A percentile compares a stretch with the other conserved stretches of the same genome.
phyloP scores from a whole-genome alignment of 257 asterid genomes.

The Phtheirospermum japonicum region DNA sequence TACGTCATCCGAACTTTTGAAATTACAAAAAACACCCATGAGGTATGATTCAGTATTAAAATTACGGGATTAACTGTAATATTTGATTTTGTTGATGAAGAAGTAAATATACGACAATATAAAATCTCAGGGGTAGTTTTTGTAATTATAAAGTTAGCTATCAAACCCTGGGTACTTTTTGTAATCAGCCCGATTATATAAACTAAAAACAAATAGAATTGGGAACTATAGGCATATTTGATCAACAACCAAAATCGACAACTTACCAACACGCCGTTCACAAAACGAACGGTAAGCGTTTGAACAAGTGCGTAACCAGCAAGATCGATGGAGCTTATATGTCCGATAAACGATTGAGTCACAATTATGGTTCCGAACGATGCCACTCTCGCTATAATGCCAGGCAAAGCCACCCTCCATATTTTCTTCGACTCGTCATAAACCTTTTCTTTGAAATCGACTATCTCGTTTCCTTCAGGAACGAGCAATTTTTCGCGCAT shows the following conservation, averaged over 20 bases:
- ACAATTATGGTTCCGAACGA: constrained; percentile 61
- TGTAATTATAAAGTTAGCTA: too few species aligned
- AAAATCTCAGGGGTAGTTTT: too few species aligned
- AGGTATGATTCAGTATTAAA: too few species aligned
- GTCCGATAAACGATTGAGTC: constrained; percentile 74
- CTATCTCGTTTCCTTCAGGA: constrained; percentile 34
- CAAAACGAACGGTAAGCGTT: constrained; percentile 63
- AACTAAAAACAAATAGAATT: too few species aligned
- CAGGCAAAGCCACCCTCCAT: constrained; percentile 74
- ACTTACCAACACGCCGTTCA: constrained; percentile 56
- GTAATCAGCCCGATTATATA: too few species aligned
- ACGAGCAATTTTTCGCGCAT: constrained; percentile 41
- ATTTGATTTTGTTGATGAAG: too few species aligned
- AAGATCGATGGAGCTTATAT: constrained; percentile 52
- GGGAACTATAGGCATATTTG: neutral
- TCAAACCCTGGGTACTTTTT: too few species aligned
- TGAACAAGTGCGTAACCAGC: constrained; percentile 76
- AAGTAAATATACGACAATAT: too few species aligned
- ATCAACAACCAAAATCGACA: neutral
- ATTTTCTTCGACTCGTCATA: constrained; percentile 57
- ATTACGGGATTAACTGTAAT: too few species aligned
- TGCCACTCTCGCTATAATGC: constrained; percentile 60
- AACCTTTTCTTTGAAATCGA: constrained; percentile 42
- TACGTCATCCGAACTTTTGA: too few species aligned
- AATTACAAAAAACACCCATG: too few species aligned